Base-by-base conservation (phyloP, 2,329 filamentous ascomycete genomes). In the Biscogniauxia sp. region DNA sequence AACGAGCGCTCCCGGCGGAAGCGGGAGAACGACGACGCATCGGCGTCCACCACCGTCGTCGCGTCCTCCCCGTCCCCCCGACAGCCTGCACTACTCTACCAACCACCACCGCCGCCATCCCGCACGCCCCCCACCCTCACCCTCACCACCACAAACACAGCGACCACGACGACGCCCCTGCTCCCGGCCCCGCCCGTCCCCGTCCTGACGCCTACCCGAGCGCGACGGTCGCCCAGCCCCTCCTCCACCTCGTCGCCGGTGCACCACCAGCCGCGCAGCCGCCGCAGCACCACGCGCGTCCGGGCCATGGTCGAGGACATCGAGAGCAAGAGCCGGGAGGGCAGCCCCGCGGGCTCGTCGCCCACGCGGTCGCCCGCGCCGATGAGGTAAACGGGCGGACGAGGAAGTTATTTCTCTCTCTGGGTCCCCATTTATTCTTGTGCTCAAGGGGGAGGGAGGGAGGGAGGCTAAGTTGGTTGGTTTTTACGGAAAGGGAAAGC, bases 231-330 rank as follows among this genome's bases (percentile, higher is more conserved):
- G 15, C 50, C 17, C 11, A 51, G 50, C 50, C 50, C 50, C 2
- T 45, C 37, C 23, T 23, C 50, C 2, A n/a, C 37, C 23, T 23
- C 23, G 23, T 23, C 23, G 23, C 5, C 23, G 23, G 23, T 23
- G 37, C 37, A 45, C 28, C 53, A 19, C 28, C n/a, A 72, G 60
- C 77, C 80, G 9, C 70, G 75, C 64, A 80, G 79, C 15, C 37
- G 37, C 37, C 37, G 37, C 37, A 45, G 37, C 37, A 45, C 37
- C 15, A 45, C 37, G 11, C 72, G 78, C 41, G 84, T 87, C 26
- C 70, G 84, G 53, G 77, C 79, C 53, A 84, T 87, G 82, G 82
- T 87, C 49, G 78, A 86, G 67, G 79, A 74, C 61, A 78, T 86
- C 61, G 84, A 87, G 76, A 77, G 71, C 37, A 71, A 73, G 57